phyloP scores from a whole-genome alignment of 75 land plant species.

The Cunninghamia lanceolata region DNA sequence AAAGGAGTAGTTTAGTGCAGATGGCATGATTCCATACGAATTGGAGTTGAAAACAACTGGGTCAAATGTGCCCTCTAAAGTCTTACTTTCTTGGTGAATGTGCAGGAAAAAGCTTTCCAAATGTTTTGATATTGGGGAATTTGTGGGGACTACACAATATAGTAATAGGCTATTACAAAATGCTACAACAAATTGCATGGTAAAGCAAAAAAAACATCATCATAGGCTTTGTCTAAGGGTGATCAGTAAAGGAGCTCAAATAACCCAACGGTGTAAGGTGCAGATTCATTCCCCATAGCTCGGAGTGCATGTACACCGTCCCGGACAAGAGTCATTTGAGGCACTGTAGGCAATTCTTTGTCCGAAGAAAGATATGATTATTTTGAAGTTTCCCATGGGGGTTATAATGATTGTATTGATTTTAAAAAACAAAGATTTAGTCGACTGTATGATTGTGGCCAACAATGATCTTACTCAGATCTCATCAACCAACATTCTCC shows the following conservation, averaged over 20 bases:
- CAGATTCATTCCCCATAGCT: no score
- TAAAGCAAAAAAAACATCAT: neutral
- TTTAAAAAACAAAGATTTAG: neutral
- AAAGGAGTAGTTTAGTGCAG: constrained; percentile 2
- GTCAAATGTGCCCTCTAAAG: neutral
- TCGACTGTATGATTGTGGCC: neutral
- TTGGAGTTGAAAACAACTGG: neutral
- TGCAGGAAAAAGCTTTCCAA: neutral
- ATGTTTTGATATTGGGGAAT: neutral
- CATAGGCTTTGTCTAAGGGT: neutral
- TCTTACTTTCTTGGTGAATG: constrained; percentile 10
- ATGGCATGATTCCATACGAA: neutral
- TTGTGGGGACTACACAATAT: neutral
- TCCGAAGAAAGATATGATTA: neutral
- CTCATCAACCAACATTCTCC: neutral
- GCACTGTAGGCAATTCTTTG: no score
- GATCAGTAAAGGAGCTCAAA: no score
- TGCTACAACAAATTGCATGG: neutral
- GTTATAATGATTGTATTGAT: neutral
- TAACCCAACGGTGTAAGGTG: no score
- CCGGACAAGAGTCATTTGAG: no score
- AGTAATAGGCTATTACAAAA: neutral
- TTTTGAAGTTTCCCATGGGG: neutral
- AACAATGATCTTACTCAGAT: constrained; percentile 1
- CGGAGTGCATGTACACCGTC: no score